Evolutionary conservation across 495 filamentous ascomycete species (phyloP), one percentile per base, ranked within the genome.

Genomic region (Xylaria longipes): DNA sequence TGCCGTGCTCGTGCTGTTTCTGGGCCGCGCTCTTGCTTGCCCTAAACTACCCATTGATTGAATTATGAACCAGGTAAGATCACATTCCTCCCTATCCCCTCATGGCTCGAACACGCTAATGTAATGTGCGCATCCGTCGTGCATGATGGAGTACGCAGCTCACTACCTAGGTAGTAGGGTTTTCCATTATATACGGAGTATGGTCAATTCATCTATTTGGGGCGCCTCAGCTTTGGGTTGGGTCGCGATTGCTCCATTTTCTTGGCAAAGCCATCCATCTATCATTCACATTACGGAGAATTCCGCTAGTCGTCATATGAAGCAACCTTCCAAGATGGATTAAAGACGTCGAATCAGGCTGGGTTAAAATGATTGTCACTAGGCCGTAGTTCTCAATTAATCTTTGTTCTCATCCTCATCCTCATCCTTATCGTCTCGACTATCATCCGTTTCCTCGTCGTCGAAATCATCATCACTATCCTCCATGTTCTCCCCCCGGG

Each of bases 391-490:
- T 50, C 17, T 12, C 25, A 12, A n/a, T 48, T 33, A 46, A 25
- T 31, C 17, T 43, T 29, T 33, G 17, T 33, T 33, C 37, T 35
- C 37, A 43, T 69, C 67, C 3, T 69, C 41, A 5, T 14, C 22
- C 1, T 45, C 50, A 20, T 58, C 20, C 22, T 66, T 84, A 70
- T 82, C 84, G 0, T 77, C 81, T 11, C 84, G 83, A 37, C 84
- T 82, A 8, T 79, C 78, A 52, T 77, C 78, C 31, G 79, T 81
- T 45, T 87, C 85, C 5, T 81, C 81, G 43, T 81, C 81, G 46
- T 82, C 76, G 14, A 75, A 75, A 11, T 82, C 83, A 75, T 86
- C 85, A 66, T 87, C 86, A 69, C 80, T 84, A 61, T 87, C 81
- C 69, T 85, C 83, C 12, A 76, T 79, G 22, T 82, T 85, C 60